These are phyloP conservation scores for Botryotinia convoluta DNA, from an alignment of 2,329 filamentous ascomycete genomes.

Conservation along the genomic window DNA sequence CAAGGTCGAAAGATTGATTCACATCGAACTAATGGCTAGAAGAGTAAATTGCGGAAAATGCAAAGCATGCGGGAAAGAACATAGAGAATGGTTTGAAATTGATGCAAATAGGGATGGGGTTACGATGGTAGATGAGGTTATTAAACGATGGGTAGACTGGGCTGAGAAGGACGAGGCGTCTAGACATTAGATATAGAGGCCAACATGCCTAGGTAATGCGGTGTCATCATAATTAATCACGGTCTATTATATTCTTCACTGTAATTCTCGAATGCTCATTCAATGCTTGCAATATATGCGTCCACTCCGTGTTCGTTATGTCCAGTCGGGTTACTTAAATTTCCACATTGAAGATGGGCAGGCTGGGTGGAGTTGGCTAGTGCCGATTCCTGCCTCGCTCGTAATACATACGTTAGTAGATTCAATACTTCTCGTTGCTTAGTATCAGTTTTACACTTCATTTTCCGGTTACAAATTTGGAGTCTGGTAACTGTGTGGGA, in stretches of 20 bases:
- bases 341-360: neutral
- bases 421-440: neutral
- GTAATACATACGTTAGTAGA: neutral
- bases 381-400: neutral
- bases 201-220: neutral
- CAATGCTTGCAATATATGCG: neutral
- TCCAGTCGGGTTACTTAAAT: neutral
- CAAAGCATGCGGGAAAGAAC: slow-evolving; percentile 74
- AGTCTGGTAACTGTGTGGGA: neutral
- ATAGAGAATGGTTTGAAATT: slow-evolving; percentile 95
- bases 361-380: neutral
- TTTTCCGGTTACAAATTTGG: neutral
- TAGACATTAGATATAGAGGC: slow-evolving; percentile 22
- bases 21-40: slow-evolving; percentile 73
- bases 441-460: neutral
- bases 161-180: slow-evolving; percentile 25
- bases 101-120: slow-evolving; percentile 71
- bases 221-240: neutral
- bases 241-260: neutral
- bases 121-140: slow-evolving; percentile 65
- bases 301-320: neutral
- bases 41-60: slow-evolving; percentile 62
- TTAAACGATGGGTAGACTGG: slow-evolving; percentile 85
- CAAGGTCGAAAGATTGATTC: slow-evolving; percentile 84
- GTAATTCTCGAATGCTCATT: neutral